Evolutionary conservation across 495 filamentous ascomycete species (phyloP), one percentile per base, ranked within the genome.

Genomic region (Xylaria nigripes): DNA sequence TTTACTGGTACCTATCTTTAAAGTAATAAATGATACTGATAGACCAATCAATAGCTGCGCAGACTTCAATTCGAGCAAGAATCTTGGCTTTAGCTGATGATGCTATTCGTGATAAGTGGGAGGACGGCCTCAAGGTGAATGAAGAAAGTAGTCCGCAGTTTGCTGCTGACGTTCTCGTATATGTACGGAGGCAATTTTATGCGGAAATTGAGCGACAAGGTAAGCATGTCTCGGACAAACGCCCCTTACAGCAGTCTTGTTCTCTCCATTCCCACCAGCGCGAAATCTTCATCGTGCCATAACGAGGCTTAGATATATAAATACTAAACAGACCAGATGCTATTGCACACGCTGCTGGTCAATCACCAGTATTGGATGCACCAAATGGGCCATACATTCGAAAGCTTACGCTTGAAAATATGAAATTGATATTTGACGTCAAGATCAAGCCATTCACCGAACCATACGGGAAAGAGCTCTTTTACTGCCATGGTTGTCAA

Each of bases 401-500:
- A 56, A 82, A 76, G 58, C 65, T 90, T 43, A 84, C 84, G 1
- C 72, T 92, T 54, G 87, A 90, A 61, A 89, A 89, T 63, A 89
- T 92, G 86, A 90, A 86, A 66, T 91, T 82, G 81, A 71, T 90
- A 25, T 89, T 84, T 57, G 86, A 90, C 55, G 82, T 74, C 52
- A 89, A 88, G 65, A 75, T 92, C 60, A 85, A 81, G 58, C 81
- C 81, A 6, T 60, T 77, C 24, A 86, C 84, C 0, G 82, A 86
- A 51, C 55, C 67, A 15, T 76, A 75, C 54, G 68, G 73, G 51
- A 86, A 82, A 59, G 86, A 90, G 55, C 65, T 89, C 12, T 90
- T 92, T 65, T 78, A 84, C 51, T 92, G 87, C 66, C 83, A 81
- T 61, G 78, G 72, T 19, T 89, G 86, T 58, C 80, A 82, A 42